Evolutionary conservation across 1,139 yeast species (phyloP).

Genomic region (Suhomyces choctaworum): DNA sequence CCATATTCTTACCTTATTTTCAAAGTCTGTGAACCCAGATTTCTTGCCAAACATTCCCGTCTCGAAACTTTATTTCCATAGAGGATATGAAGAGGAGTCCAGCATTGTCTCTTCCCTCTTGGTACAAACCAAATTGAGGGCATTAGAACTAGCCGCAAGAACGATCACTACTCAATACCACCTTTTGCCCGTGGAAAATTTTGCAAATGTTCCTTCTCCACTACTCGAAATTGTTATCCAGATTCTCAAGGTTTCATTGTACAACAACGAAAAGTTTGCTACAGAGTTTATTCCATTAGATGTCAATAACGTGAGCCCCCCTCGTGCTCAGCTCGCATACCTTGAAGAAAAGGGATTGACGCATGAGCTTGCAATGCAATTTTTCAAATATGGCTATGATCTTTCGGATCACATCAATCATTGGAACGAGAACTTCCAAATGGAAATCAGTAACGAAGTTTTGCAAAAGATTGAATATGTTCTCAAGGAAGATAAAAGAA

Average conservation of each 20-base stretch:
- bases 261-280: constrained; percentile 25
- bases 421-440: constrained; percentile 29
- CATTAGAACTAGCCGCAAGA: constrained; percentile 35
- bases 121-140: constrained; percentile 41
- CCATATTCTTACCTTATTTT: constrained; percentile 42
- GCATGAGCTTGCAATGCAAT: constrained; percentile 39
- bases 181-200: constrained; percentile 7
- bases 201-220: constrained; percentile 10
- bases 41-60: constrained; percentile 25
- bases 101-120: constrained; percentile 32
- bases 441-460: constrained; percentile 24
- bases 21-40: constrained; percentile 35
- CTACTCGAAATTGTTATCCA: constrained; percentile 7
- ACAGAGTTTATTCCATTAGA: constrained; percentile 44
- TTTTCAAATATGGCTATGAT: constrained; percentile 31
- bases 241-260: constrained; percentile 4
- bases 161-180: constrained; percentile 4
- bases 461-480: constrained; percentile 22
- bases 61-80: constrained; percentile 27
- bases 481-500: constrained; percentile 15
- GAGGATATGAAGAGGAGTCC: constrained; percentile 25
- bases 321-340: constrained; percentile 51
- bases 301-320: constrained; percentile 51
- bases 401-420: constrained; percentile 20
- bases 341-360: constrained; percentile 44